These are phyloP conservation scores for Fusarium chlamydosporum DNA, from an alignment of 2,329 filamentous ascomycete species.

Conservation along the genomic window DNA sequence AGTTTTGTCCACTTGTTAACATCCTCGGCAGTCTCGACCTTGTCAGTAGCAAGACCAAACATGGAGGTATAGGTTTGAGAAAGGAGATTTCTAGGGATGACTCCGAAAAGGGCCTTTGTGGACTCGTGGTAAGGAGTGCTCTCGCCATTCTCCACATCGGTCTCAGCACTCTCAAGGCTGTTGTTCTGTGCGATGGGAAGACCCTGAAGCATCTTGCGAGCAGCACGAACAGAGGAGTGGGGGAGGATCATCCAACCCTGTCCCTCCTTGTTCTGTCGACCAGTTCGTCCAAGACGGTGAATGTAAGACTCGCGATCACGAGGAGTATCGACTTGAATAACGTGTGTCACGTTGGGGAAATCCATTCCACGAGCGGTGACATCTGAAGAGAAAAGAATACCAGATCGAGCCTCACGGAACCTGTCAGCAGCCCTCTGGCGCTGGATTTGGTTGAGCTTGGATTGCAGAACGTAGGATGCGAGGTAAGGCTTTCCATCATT, in stretches of 20 bases:
- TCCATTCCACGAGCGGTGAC: conserved; percentile 88
- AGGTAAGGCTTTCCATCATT: conserved; percentile 57
- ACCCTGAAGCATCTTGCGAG: conserved; percentile 66
- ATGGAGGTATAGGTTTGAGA: conserved; percentile 68
- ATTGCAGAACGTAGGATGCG: conserved; percentile 75
- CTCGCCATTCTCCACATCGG: conserved; percentile 66
- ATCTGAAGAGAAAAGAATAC: conserved; percentile 81
- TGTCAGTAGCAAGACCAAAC: conserved; percentile 66
- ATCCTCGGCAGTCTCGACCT: conserved; percentile 59
- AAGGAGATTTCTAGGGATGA: conserved; percentile 55
- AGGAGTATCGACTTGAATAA: conserved; percentile 79
- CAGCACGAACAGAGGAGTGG: conserved; percentile 64
- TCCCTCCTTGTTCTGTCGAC: conserved; percentile 79
- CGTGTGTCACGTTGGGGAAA: conserved; percentile 84
- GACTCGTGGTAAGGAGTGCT: conserved; percentile 63
- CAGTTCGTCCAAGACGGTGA: conserved; percentile 82
- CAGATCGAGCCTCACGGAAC: conserved; percentile 76
- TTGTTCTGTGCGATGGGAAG: conserved; percentile 72
- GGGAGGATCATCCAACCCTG: conserved; percentile 78
- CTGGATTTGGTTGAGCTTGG: conserved; percentile 77
- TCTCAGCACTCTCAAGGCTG: conserved; percentile 65
- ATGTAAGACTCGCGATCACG: conserved; percentile 79
- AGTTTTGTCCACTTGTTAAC: conserved; percentile 67
- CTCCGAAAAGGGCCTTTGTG: conserved; percentile 59
- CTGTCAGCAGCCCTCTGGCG: conserved; percentile 78